phyloP scores from a whole-genome alignment of 306 rosid genomes.

The Herpetospermum pedunculosum region DNA sequence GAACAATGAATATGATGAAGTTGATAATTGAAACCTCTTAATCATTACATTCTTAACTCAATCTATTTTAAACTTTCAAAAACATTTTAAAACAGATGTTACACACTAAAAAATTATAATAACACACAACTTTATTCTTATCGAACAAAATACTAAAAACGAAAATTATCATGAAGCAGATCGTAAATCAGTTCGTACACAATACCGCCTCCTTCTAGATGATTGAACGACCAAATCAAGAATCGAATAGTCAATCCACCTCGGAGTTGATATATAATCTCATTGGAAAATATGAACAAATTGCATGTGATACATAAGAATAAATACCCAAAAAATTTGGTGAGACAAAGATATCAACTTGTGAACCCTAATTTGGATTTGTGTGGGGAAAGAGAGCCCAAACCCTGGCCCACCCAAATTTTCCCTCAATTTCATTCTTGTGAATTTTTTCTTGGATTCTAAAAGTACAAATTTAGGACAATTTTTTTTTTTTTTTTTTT shows the following conservation, averaged over 20 bases:
- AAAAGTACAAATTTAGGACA: background rate
- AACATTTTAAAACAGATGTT: background rate
- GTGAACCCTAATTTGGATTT: constrained; percentile 6
- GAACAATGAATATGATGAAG: background rate
- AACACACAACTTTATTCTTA: background rate
- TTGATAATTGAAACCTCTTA: background rate
- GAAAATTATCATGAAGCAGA: background rate
- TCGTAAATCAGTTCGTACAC: background rate
- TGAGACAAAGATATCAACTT: background rate
- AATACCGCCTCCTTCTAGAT: background rate
- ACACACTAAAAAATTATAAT: background rate
- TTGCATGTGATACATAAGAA: background rate
- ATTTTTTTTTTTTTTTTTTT: background rate
- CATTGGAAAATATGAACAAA: background rate
- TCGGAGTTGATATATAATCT: background rate
- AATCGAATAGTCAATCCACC: background rate
- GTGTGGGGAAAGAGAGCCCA: background rate
- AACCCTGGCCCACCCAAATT: constrained; percentile 1
- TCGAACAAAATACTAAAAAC: background rate
- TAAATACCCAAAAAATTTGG: background rate
- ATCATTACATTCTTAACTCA: background rate
- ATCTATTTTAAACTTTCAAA: background rate
- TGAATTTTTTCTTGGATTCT: background rate
- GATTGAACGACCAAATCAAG: background rate
- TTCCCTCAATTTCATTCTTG: background rate